Evolutionary conservation across 768 basidiomycete species (phyloP).

Genomic region (Serpula lacrymans): DNA sequence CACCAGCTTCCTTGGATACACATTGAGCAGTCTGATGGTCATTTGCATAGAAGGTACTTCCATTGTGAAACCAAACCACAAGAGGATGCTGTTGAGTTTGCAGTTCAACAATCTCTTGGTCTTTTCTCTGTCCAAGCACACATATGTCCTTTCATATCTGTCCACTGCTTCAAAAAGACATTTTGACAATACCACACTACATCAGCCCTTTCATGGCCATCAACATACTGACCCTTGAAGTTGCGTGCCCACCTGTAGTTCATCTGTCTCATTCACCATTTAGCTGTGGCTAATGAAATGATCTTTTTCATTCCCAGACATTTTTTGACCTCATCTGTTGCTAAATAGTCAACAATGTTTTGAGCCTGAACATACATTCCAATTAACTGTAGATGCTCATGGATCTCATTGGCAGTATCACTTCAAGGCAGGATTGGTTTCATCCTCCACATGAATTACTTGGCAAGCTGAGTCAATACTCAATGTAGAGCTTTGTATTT

Average conservation of each 20-base stretch:
- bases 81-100: background rate
- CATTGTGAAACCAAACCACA: conserved; percentile 27
- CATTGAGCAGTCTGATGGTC: conserved; percentile 20
- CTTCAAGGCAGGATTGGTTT: no score
- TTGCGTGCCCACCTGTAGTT: conserved; percentile 18
- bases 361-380: conserved; percentile 21
- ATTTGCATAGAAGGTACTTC: conserved; percentile 34
- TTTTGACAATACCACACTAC: conserved; percentile 25
- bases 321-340: conserved; percentile 5
- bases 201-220: conserved; percentile 31
- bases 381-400: conserved; percentile 7
- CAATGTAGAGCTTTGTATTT: no score
- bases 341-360: conserved; percentile 17
- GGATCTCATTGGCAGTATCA: conserved; percentile 7
- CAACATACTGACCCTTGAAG: conserved; percentile 22
- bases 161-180: conserved; percentile 16
- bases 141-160: conserved; percentile 1
- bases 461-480: no score
- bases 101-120: background rate
- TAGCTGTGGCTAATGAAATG: conserved; percentile 19
- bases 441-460: no score
- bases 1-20: conserved; percentile 12
- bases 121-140: background rate
- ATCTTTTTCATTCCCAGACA: conserved; percentile 11
- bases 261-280: conserved; percentile 19